Percentiles rank a stretch among this genome's conserved stretches.
Conservation (phyloP, 1,284 basidiomycete genomes). For the Rhodotorula sp. region DNA sequence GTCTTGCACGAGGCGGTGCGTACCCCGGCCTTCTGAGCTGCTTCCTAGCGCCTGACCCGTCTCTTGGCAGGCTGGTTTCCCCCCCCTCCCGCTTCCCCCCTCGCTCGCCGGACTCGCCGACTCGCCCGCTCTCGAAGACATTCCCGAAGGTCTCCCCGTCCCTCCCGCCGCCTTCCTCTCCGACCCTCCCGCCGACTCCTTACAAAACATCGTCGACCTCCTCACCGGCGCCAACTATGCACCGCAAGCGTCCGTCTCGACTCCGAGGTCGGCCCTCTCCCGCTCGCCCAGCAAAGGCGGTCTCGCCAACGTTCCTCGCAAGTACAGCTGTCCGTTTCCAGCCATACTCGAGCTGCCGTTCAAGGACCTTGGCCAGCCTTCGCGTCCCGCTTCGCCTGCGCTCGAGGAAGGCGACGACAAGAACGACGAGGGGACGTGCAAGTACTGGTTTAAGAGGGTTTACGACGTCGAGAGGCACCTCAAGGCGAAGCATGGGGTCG, state of each 20-base stretch:
- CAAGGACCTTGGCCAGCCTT: conserved; percentile 1
- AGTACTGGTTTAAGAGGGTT: conserved; percentile 30
- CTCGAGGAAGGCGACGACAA: neutral
- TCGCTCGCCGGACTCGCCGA: neutral
- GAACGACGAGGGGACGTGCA: conserved; percentile 20
- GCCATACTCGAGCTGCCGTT: conserved; percentile 23
- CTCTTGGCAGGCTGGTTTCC: neutral
- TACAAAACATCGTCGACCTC: conserved; percentile 10
- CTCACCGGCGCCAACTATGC: conserved; percentile 34
- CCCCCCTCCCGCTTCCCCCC: conserved; percentile 1
- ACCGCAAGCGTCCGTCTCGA: neutral
- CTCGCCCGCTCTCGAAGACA: neutral
- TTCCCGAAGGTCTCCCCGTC: neutral
- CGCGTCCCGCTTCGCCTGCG: neutral
- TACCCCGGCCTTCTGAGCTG: neutral
- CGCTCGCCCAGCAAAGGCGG: neutral
- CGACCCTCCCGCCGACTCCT: neutral
- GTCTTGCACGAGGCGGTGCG: conserved; percentile 27
- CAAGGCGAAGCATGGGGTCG: conserved; percentile 22
- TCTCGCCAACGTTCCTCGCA: neutral
- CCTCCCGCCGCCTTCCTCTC: neutral
- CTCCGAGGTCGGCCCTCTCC: neutral
- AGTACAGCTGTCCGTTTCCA: conserved; percentile 33
- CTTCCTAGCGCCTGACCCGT: neutral
- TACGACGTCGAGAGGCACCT: conserved; percentile 40